Evolutionary conservation across 495 filamentous ascomycete species (phyloP).

Genomic region (Durotheca rogersii): DNA sequence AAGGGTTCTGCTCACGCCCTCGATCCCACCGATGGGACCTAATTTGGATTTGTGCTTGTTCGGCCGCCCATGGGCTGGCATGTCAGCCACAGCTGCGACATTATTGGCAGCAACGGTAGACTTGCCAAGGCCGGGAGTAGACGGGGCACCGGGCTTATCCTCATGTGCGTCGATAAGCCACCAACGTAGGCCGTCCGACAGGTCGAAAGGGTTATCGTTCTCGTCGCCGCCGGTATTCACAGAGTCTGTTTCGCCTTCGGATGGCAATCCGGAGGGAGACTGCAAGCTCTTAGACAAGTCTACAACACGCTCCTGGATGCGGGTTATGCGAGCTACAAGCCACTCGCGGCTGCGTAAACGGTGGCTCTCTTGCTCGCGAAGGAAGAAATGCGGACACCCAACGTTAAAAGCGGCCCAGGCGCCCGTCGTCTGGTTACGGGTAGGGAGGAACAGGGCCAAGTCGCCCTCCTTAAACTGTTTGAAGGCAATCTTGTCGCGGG

Average conservation of each 20-base stretch:
- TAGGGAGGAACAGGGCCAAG: slow-evolving; percentile 91
- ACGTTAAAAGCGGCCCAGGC: slow-evolving; percentile 99
- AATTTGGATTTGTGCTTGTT: slow-evolving; percentile 52
- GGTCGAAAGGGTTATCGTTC: slow-evolving; percentile 96
- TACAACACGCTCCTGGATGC: slow-evolving; percentile 89
- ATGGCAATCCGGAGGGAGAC: slow-evolving; percentile 24
- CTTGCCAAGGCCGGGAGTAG: slow-evolving; percentile 83
- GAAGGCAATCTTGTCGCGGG: slow-evolving; percentile 96
- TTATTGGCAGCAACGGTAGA: slow-evolving; percentile 87
- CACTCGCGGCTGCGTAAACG: slow-evolving; percentile 82
- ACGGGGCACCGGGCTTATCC: slow-evolving; percentile 92
- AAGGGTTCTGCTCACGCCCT: slow-evolving; percentile 72
- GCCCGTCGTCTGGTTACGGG: slow-evolving; percentile 85
- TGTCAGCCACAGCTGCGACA: slow-evolving; percentile 70
- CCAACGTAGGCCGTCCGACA: slow-evolving; percentile 94
- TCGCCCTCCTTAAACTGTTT: slow-evolving; percentile 96
- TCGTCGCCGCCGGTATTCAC: slow-evolving; percentile 62
- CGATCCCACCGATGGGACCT: slow-evolving; percentile 53
- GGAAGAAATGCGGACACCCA: slow-evolving; percentile 92
- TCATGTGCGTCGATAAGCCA: slow-evolving; percentile 91
- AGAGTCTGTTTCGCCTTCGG: slow-evolving; percentile 41
- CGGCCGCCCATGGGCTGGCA: slow-evolving; percentile 53
- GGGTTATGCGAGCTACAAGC: slow-evolving; percentile 90
- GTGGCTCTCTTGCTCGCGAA: slow-evolving; percentile 88
- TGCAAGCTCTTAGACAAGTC: slow-evolving; percentile 75